Evolutionary conservation across 805 yeast genomes (phyloP).

Genomic region (Phaffomyces antillensis): DNA sequence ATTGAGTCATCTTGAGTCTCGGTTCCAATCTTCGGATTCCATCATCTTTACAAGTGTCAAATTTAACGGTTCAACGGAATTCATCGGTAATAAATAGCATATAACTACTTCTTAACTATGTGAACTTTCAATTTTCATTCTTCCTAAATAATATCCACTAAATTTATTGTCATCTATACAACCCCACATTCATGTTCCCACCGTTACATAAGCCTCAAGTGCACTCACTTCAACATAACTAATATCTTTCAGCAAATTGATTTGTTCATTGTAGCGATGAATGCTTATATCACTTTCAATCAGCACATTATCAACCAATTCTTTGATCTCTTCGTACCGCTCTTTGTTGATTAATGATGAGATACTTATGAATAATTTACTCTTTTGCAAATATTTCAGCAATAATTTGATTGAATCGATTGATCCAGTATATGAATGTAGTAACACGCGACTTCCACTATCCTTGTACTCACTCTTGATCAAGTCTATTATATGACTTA

Average conservation of each 20-base stretch:
- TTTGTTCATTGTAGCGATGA: constrained; percentile 3
- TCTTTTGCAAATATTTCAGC: no score
- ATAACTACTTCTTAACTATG: no score
- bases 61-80: constrained; percentile 5
- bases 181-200: background rate
- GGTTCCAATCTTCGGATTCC: constrained; percentile 9
- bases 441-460: constrained; percentile 38
- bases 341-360: background rate
- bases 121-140: background rate
- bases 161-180: no score
- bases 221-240: no score
- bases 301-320: constrained; percentile 3
- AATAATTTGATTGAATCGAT: constrained; percentile 46
- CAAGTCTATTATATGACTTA: constrained; percentile 48
- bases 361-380: no score
- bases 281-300: constrained; percentile 21
- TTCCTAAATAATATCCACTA: no score
- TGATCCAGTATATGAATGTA: constrained; percentile 88
- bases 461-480: constrained; percentile 20
- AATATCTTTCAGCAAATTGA: constrained; percentile 4
- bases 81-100: background rate
- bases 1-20: background rate
- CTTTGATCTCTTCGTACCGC: background rate
- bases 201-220: background rate
- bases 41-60: constrained; percentile 7